Evolutionary conservation across 768 basidiomycete genomes (phyloP).

Genomic region (Xanthoconium purpureum): DNA sequence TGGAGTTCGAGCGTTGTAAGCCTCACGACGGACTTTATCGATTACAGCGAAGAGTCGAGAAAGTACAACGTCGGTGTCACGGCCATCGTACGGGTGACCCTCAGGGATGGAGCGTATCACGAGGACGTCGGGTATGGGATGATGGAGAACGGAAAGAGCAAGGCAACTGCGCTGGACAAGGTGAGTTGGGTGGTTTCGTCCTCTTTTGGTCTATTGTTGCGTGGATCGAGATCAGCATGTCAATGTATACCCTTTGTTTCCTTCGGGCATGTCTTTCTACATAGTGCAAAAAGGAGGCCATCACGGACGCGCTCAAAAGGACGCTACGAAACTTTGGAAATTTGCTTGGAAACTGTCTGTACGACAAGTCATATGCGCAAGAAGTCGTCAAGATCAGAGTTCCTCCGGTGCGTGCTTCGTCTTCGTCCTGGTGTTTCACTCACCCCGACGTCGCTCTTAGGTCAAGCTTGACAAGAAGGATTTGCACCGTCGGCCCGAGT

Average conservation of each 20-base stretch:
- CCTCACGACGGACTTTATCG: constrained; percentile 75
- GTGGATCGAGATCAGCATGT: neutral
- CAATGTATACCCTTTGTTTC: neutral
- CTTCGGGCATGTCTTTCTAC: neutral
- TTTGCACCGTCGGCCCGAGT: constrained; percentile 70
- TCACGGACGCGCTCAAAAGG: constrained; percentile 92
- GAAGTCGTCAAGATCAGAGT: constrained; percentile 88
- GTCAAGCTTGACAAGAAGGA: constrained; percentile 65
- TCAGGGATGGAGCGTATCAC: constrained; percentile 84
- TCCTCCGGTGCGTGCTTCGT: constrained; percentile 54
- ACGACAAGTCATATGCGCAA: constrained; percentile 86
- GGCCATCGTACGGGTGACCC: constrained; percentile 81
- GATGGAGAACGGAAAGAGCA: constrained; percentile 80
- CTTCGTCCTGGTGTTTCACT: neutral
- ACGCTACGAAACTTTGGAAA: constrained; percentile 92
- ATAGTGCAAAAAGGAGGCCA: constrained; percentile 97
- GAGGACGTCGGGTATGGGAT: constrained; percentile 94
- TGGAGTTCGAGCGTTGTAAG: constrained; percentile 83
- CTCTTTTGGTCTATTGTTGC: neutral
- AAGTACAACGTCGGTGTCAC: constrained; percentile 74
- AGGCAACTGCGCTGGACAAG: constrained; percentile 88
- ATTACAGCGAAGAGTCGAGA: constrained; percentile 64
- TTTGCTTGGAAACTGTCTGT: constrained; percentile 93
- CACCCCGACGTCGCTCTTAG: neutral
- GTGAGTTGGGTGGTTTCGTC: constrained; percentile 41